A percentile compares a stretch with the other conserved stretches of the same genome.
These are phyloP conservation scores for Sophora flavescens DNA, from an alignment of 306 rosid genomes.

Conservation along the genomic window DNA sequence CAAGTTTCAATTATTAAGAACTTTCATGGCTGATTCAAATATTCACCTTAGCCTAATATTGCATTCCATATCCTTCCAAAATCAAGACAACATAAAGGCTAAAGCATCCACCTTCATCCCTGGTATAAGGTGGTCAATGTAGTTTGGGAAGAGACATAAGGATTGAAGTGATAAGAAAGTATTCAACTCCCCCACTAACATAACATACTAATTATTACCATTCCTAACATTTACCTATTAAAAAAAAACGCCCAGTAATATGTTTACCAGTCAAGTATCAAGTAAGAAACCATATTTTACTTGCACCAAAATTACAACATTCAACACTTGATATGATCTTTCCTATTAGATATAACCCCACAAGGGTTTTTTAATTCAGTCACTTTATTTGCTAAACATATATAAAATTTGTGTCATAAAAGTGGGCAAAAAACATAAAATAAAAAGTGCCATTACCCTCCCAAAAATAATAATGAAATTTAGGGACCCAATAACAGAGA, in stretches of 20 bases:
- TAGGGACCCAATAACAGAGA: not conserved
- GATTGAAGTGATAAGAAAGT: too few relatives aligned
- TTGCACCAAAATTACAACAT: not conserved
- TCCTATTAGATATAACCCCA: not conserved
- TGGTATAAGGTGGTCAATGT: too few relatives aligned
- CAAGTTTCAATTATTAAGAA: slow-evolving; percentile 11
- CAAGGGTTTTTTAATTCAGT: not conserved
- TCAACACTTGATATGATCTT: not conserved
- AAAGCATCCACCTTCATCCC: slow-evolving; percentile 27
- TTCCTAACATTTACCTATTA: too few relatives aligned
- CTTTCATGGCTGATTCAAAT: slow-evolving; percentile 18
- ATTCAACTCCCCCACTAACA: too few relatives aligned
- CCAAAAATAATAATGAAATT: not conserved
- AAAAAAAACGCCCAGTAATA: not conserved
- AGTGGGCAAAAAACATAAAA: not conserved
- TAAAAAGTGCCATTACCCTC: not conserved
- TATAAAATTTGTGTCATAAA: not conserved
- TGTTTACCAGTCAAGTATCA: not conserved
- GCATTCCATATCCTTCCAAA: slow-evolving; percentile 14
- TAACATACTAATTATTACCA: too few relatives aligned
- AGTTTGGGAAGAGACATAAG: too few relatives aligned
- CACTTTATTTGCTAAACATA: not conserved
- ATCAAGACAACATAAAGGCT: not conserved
- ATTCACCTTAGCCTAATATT: not conserved
- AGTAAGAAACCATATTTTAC: not conserved